Evolutionary conservation across 1,139 yeast species (phyloP).

Genomic region (Suhomyces bribrorum): DNA sequence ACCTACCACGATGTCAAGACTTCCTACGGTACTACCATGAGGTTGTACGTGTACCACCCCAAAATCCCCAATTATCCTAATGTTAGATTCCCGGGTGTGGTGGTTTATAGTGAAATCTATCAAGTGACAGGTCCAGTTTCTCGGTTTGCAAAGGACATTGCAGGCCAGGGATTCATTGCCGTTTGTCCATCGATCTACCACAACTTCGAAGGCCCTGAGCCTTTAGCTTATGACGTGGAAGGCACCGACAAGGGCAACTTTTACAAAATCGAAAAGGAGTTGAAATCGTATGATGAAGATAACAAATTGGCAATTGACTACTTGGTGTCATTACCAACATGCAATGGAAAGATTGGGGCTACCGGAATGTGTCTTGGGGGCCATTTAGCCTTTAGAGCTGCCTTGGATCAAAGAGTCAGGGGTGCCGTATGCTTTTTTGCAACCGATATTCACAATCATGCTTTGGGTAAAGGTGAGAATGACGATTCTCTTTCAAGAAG

Average conservation of each 20-base stretch:
- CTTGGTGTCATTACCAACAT: conserved; percentile 56
- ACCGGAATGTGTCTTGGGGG: conserved; percentile 92
- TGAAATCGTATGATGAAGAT: conserved; percentile 78
- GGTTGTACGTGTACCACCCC: conserved; percentile 69
- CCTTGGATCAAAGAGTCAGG: conserved; percentile 62
- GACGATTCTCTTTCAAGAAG: conserved; percentile 67
- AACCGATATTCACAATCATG: conserved; percentile 71
- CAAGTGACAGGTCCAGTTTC: conserved; percentile 82
- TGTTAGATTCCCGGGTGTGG: conserved; percentile 78
- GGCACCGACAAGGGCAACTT: conserved; percentile 78
- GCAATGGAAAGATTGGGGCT: conserved; percentile 75
- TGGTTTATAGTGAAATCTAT: conserved; percentile 78
- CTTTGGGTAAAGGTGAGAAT: conserved; percentile 61
- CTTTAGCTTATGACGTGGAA: conserved; percentile 67
- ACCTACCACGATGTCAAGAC: conserved; percentile 65
- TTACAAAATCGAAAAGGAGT: conserved; percentile 66
- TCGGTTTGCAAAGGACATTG: conserved; percentile 74
- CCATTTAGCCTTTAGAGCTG: conserved; percentile 74
- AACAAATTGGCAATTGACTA: conserved; percentile 64
- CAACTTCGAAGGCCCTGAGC: conserved; percentile 63
- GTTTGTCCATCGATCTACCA: conserved; percentile 81
- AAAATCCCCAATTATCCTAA: conserved; percentile 68
- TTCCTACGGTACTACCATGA: conserved; percentile 64
- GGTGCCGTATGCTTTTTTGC: conserved; percentile 81
- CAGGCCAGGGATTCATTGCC: conserved; percentile 77